phyloP scores from a whole-genome alignment of 2,329 filamentous ascomycete species.

The Gaeumannomyces tritici region DNA sequence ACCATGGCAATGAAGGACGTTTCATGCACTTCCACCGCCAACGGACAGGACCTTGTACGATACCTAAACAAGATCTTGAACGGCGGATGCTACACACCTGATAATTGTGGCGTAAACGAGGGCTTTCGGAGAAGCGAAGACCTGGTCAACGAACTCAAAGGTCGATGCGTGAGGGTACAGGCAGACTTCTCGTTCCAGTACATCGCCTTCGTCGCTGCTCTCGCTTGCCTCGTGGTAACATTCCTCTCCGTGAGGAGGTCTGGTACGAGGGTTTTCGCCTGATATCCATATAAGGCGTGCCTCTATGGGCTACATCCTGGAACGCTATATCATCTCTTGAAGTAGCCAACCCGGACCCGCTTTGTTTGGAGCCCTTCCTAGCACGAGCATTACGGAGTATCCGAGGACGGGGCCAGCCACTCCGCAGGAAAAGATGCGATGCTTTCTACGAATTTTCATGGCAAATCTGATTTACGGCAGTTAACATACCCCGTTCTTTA shows the following conservation, averaged over 20 bases:
- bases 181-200: constrained; percentile 6
- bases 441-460: background rate
- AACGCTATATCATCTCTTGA: no score
- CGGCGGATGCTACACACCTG: constrained; percentile 14
- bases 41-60: background rate
- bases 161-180: constrained; percentile 3
- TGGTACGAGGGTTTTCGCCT: background rate
- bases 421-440: background rate
- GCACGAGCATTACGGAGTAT: no score
- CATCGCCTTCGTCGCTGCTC: constrained; percentile 2
- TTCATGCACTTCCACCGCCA: constrained; percentile 13
- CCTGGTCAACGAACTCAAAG: background rate
- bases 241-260: constrained; percentile 3
- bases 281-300: background rate
- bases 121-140: background rate
- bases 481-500: background rate
- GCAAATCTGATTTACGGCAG: background rate
- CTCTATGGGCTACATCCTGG: no score
- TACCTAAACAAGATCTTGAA: constrained; percentile 18
- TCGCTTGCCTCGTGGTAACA: constrained; percentile 2
- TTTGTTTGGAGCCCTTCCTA: no score
- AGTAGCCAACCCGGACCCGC: no score
- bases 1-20: constrained; percentile 19
- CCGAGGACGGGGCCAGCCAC: background rate
- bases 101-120: background rate